A percentile compares a stretch with the other conserved stretches of the same genome.
Evolutionary conservation across 345 rosid genomes (phyloP).

Genomic region (Salix dunnii): DNA sequence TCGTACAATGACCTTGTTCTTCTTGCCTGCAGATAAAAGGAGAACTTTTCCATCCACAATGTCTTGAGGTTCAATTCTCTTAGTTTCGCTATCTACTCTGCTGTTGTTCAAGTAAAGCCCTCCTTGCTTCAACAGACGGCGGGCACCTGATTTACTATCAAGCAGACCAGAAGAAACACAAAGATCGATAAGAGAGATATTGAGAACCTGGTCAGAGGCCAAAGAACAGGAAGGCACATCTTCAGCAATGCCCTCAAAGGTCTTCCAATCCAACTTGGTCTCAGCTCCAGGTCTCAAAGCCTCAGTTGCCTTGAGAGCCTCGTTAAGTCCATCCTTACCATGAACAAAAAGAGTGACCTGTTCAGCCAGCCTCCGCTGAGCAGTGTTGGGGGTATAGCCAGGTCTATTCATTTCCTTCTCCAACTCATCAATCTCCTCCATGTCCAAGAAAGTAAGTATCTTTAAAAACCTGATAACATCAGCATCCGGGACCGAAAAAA

Average conservation of each 20-base stretch:
- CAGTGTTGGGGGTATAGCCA: slow-evolving; percentile 64
- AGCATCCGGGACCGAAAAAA: slow-evolving; percentile 81
- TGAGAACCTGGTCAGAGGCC: slow-evolving; percentile 50
- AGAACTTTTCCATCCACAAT: slow-evolving; percentile 86
- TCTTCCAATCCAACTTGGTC: slow-evolving; percentile 83
- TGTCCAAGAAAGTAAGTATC: slow-evolving; percentile 67
- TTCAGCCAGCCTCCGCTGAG: slow-evolving; percentile 78
- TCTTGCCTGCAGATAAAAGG: slow-evolving; percentile 89
- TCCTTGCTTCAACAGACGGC: slow-evolving; percentile 86
- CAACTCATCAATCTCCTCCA: slow-evolving; percentile 62
- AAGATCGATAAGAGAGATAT: slow-evolving; percentile 60
- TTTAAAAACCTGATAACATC: slow-evolving; percentile 77
- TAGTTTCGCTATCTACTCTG: slow-evolving; percentile 70
- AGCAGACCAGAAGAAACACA: slow-evolving; percentile 76
- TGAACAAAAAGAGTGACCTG: slow-evolving; percentile 91
- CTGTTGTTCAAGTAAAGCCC: slow-evolving; percentile 89
- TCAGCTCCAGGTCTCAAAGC: slow-evolving; percentile 90
- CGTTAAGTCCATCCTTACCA: slow-evolving; percentile 79
- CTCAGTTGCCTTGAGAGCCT: slow-evolving; percentile 89
- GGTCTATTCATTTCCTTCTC: slow-evolving; percentile 65
- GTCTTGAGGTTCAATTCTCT: slow-evolving; percentile 65
- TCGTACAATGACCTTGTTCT: slow-evolving; percentile 83
- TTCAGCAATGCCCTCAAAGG: slow-evolving; percentile 78
- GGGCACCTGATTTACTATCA: slow-evolving; percentile 78
- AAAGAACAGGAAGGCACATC: slow-evolving; percentile 83